These are phyloP conservation scores for Gautieria morchelliformis DNA, from an alignment of 768 basidiomycete genomes.

Conservation along the genomic window DNA sequence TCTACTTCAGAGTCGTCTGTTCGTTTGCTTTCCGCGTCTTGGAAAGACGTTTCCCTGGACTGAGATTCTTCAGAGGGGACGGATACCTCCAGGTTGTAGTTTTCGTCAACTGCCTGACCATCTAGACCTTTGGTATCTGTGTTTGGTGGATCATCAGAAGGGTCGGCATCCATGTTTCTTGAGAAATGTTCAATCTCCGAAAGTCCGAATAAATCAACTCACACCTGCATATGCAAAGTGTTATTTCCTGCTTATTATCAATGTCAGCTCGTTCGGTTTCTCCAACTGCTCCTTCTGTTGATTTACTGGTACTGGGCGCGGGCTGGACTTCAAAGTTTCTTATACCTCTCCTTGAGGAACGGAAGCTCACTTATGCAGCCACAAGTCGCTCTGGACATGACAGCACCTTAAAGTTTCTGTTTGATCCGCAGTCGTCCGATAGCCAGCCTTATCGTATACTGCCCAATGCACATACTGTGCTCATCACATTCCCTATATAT, in stretches of 20 bases:
- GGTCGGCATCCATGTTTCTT: not conserved
- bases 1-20: not conserved
- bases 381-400: conserved; percentile 46
- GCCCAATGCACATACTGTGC: conserved; percentile 43
- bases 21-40: not conserved
- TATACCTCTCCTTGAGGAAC: conserved; percentile 37
- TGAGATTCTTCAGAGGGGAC: no score
- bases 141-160: not conserved
- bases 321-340: conserved; percentile 61
- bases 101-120: not conserved
- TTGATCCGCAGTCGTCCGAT: conserved; percentile 42
- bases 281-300: conserved; percentile 20
- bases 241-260: not conserved
- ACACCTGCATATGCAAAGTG: not conserved
- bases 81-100: no score
- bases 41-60: not conserved
- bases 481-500: conserved; percentile 50
- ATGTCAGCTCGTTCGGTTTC: not conserved
- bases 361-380: conserved; percentile 34
- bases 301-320: conserved; percentile 54
- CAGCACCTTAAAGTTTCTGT: conserved; percentile 42
- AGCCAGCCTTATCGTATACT: conserved; percentile 33
- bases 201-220: not conserved
- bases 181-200: not conserved
- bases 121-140: not conserved